Evolutionary conservation across 2,329 filamentous ascomycete genomes (phyloP).

Genomic region (Claviceps capensis): DNA sequence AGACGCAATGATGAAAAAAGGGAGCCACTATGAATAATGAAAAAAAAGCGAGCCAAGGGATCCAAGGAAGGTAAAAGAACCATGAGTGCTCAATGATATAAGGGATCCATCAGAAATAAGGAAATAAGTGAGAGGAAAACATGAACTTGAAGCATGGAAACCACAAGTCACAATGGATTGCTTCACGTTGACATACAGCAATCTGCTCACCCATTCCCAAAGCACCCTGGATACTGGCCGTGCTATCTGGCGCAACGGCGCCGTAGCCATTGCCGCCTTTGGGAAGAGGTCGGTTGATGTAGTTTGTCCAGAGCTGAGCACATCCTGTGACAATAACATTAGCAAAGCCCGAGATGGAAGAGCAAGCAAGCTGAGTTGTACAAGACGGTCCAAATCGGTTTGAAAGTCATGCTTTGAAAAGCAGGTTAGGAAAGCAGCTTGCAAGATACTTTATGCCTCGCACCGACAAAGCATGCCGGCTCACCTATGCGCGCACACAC

Average conservation of each 20-base stretch:
- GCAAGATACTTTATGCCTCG: no score
- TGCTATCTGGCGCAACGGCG: conserved; percentile 22
- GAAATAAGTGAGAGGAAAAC: conserved; percentile 13
- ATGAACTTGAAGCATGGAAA: neutral
- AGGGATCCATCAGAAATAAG: conserved; percentile 16
- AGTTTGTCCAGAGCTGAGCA: conserved; percentile 32
- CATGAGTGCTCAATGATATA: conserved; percentile 14
- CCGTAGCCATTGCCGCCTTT: conserved; percentile 32
- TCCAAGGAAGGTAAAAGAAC: no score
- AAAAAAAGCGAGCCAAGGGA: no score
- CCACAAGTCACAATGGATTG: no score
- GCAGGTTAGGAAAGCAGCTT: no score
- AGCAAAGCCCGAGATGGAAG: no score
- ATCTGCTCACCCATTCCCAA: conserved; percentile 34
- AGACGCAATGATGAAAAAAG: no score
- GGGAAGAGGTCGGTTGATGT: conserved; percentile 46
- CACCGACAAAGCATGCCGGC: no score
- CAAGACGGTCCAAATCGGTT: no score
- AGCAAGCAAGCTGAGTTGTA: no score
- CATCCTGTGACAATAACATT: conserved; percentile 5
- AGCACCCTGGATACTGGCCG: conserved; percentile 40
- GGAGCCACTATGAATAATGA: no score
- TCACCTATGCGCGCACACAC: neutral
- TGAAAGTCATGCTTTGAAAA: no score
- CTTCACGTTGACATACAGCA: conserved; percentile 6